phyloP scores from a whole-genome alignment of 2,329 filamentous ascomycete species.

The Mariannaea elegans region DNA sequence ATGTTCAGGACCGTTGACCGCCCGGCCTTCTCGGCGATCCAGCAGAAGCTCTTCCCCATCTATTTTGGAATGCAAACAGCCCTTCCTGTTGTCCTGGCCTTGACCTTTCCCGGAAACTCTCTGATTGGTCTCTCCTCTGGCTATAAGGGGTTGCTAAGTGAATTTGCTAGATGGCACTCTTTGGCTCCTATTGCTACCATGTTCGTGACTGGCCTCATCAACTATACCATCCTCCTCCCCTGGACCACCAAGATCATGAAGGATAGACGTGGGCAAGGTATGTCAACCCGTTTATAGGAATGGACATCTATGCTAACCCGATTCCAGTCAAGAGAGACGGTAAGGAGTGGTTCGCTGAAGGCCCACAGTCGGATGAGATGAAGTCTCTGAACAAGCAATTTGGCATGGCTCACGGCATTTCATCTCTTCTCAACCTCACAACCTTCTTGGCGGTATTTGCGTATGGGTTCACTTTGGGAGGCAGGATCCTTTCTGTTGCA shows the following conservation, averaged over 20 bases:
- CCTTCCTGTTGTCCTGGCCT: conserved; percentile 74
- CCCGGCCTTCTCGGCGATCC: conserved; percentile 82
- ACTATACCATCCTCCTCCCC: conserved; percentile 77
- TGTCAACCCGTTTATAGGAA: conserved; percentile 35
- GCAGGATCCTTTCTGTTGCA: conserved; percentile 60
- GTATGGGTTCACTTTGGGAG: conserved; percentile 81
- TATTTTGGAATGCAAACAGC: conserved; percentile 88
- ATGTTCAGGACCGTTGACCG: conserved; percentile 81
- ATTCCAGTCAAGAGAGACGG: conserved; percentile 80
- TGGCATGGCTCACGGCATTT: conserved; percentile 80
- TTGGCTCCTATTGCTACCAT: conserved; percentile 75
- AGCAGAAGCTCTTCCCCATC: conserved; percentile 82
- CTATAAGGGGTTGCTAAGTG: conserved; percentile 65
- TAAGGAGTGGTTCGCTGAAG: conserved; percentile 83
- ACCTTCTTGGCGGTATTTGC: conserved; percentile 74
- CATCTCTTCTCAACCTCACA: conserved; percentile 79
- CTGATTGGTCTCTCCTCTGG: conserved; percentile 58
- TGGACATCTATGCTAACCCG: conserved; percentile 23
- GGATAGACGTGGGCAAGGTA: conserved; percentile 81
- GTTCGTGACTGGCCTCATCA: conserved; percentile 75
- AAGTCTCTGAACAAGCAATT: conserved; percentile 80
- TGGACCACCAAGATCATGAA: conserved; percentile 78
- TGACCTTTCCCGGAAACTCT: conserved; percentile 79
- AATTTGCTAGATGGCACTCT: conserved; percentile 69
- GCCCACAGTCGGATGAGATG: conserved; percentile 89